These are phyloP conservation scores for Fusarium sp. DNA, from an alignment of 2,329 filamentous ascomycete genomes.

Conservation along the genomic window DNA sequence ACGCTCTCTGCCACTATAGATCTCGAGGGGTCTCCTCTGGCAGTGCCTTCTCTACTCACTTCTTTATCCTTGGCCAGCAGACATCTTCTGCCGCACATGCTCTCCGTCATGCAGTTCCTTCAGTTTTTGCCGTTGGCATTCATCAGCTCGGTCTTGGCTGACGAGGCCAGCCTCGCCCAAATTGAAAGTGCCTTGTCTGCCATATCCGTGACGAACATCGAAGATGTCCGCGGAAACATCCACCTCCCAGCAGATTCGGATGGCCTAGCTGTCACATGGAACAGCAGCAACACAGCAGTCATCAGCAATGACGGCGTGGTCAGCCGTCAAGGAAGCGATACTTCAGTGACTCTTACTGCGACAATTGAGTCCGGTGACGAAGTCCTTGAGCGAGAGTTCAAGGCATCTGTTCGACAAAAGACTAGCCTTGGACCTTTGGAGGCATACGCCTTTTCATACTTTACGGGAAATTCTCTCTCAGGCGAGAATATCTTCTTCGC, in stretches of 20 bases:
- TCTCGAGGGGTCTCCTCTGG: not conserved
- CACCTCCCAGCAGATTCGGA: slow-evolving; percentile 48
- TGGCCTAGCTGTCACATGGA: slow-evolving; percentile 50
- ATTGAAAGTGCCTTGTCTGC: slow-evolving; percentile 13
- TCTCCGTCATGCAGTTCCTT: not conserved
- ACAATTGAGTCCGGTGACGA: slow-evolving; percentile 44
- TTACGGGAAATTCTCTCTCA: slow-evolving; percentile 56
- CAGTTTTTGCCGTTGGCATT: slow-evolving; percentile 4
- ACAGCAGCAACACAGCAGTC: slow-evolving; percentile 48
- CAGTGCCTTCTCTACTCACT: not conserved
- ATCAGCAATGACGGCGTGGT: slow-evolving; percentile 52
- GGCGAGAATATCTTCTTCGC: slow-evolving; percentile 67
- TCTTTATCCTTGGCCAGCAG: not conserved
- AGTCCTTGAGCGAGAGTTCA: slow-evolving; percentile 46
- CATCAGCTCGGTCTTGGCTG: not conserved
- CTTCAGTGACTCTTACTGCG: slow-evolving; percentile 50
- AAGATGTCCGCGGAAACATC: slow-evolving; percentile 54
- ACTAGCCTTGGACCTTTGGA: slow-evolving; percentile 49
- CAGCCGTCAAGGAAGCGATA: slow-evolving; percentile 44
- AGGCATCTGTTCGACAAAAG: slow-evolving; percentile 50
- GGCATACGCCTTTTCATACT: slow-evolving; percentile 65
- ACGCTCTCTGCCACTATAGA: not conserved
- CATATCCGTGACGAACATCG: slow-evolving; percentile 48
- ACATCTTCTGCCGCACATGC: not conserved
- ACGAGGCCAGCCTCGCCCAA: not conserved